A percentile compares a stretch with the other conserved stretches of the same genome.
These are phyloP conservation scores for Schwanniomyces yamadae DNA, from an alignment of 805 yeast genomes.

Conservation along the genomic window DNA sequence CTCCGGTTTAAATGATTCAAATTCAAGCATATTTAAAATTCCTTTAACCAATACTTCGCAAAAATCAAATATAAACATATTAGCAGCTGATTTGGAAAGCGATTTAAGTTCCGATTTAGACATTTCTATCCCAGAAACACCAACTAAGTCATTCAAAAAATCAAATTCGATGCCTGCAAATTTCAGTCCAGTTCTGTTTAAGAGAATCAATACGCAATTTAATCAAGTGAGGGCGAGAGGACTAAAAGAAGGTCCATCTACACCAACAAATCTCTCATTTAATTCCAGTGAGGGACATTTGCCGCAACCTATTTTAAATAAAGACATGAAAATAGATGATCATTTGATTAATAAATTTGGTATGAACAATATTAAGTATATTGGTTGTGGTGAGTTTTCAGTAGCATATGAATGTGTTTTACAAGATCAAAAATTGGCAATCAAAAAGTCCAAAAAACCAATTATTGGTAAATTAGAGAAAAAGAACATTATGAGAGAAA, in stretches of 20 bases:
- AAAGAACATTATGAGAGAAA: conserved; percentile 67
- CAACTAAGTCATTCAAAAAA: conserved; percentile 34
- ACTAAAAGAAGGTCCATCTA: conserved; percentile 17
- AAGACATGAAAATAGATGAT: conserved; percentile 31
- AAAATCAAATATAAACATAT: conserved; percentile 8
- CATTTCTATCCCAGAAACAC: conserved; percentile 34
- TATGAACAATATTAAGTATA: conserved; percentile 53
- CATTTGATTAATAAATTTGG: conserved; percentile 53
- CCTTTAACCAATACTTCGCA: conserved; percentile 16
- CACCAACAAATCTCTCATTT: conserved; percentile 13
- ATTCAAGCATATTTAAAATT: conserved; percentile 32
- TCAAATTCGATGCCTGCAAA: conserved; percentile 29
- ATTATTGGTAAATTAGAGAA: conserved; percentile 52
- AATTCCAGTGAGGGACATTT: conserved; percentile 1
- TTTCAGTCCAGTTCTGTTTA: conserved; percentile 21
- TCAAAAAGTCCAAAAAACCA: conserved; percentile 78
- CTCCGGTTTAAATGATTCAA: conserved; percentile 29
- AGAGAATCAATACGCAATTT: conserved; percentile 4
- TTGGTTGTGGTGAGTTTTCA: conserved; percentile 90
- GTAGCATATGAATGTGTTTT: conserved; percentile 79
- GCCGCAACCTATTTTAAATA: background rate
- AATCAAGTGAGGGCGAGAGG: conserved; percentile 4
- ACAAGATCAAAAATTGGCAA: conserved; percentile 72
- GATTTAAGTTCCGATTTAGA: conserved; percentile 19
- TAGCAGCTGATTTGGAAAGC: conserved; percentile 12